These are phyloP conservation scores for Rosa chinensis DNA, from an alignment of 306 rosid genomes.

Conservation along the genomic window DNA sequence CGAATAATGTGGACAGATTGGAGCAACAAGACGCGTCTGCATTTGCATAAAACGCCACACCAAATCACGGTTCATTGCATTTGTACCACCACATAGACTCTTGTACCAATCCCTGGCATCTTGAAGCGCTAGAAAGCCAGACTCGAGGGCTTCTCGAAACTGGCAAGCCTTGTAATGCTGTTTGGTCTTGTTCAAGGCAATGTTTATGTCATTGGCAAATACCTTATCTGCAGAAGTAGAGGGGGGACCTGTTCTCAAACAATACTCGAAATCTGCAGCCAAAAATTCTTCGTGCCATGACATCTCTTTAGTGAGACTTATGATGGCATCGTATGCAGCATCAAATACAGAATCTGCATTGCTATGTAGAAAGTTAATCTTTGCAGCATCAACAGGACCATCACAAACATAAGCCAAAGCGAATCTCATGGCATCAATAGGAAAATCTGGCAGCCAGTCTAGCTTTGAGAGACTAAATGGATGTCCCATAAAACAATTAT, in stretches of 20 bases:
- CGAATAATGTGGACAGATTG: neutral
- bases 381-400: neutral
- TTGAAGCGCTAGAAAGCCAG: neutral
- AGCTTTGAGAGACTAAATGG: neutral
- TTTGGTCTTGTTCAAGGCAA: neutral
- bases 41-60: neutral
- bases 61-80: neutral
- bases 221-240: neutral
- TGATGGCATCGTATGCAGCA: neutral
- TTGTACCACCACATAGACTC: neutral
- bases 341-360: neutral
- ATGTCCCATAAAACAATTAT: neutral
- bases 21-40: neutral
- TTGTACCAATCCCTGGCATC: neutral
- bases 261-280: neutral
- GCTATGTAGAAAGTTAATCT: neutral
- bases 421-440: neutral
- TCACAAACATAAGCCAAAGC: neutral
- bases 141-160: neutral
- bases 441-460: neutral
- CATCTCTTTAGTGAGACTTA: neutral
- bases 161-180: neutral
- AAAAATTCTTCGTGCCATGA: neutral
- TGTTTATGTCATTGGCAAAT: neutral
- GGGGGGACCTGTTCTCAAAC: neutral